Evolutionary conservation across 805 yeast genomes (phyloP), one percentile per base, ranked within the genome.

Genomic region (Jamesozyma piceae): DNA sequence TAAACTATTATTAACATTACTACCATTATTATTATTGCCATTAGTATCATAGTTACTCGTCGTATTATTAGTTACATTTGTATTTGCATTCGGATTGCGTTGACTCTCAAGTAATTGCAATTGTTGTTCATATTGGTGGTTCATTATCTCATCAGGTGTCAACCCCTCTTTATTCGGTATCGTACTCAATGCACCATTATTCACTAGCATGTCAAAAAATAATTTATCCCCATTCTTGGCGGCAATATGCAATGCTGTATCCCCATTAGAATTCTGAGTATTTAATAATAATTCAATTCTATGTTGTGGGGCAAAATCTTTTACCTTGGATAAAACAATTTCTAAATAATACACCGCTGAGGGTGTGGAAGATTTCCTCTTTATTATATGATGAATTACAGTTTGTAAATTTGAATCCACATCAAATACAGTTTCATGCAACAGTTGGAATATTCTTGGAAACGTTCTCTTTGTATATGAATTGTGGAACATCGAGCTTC

Each of bases 221-320:
- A 42, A 34, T 33, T 50, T 81, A 52, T 86, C 89, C 9, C 94
- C 94, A 51, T 78, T 76, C 19, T 68, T 73, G 51, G 88, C 94
- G 49, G 78, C 84, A 46, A 86, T 64, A 59, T 92, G 98, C 35
- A 94, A 69, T 0, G 97, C 94, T 0, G 98, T 87, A 63, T 89
- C 85, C 0, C 96, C 95, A 33, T 82, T 78, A 2, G 67, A 65
- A 53, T 89, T 95, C 49, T 78, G 85, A 45, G 77, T 80, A 55
- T 82, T 81, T 26, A 60, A 40, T 19, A 60, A 78, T 42, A 74
- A 71, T 30, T 73, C 74, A 31, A 82, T 65, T 47, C 82, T 67
- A 48, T 82, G 81, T 45, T 73, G 69, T 10, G 82, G 74, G 41
- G 77, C 79, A 22, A 71, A 68, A 49, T 80, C 82, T 2, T 83